Conservation (phyloP, 1,284 basidiomycete species). For the Apiotrichum laibachii region DNA sequence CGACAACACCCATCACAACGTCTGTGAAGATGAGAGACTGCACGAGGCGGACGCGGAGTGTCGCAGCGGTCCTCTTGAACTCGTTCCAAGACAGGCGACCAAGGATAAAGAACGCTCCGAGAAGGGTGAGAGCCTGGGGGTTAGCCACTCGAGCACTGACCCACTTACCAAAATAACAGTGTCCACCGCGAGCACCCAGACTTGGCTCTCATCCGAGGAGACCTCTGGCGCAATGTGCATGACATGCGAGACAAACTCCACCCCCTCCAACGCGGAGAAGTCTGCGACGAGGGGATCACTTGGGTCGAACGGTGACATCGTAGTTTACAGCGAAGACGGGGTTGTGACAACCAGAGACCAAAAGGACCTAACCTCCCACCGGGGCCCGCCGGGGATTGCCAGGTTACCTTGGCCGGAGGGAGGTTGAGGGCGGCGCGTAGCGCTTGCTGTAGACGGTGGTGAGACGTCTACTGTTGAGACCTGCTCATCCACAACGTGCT, state of each 20-base stretch:
- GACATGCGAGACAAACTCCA: constrained; percentile 5
- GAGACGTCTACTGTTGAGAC: too few relatives aligned
- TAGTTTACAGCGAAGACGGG: not conserved
- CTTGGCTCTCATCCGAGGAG: constrained; percentile 22
- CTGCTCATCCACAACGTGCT: too few relatives aligned
- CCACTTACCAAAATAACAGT: constrained; percentile 41
- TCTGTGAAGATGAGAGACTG: constrained; percentile 49
- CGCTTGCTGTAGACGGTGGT: too few relatives aligned
- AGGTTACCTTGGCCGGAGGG: too few relatives aligned
- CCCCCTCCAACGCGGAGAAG: not conserved
- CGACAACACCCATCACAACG: constrained; percentile 40
- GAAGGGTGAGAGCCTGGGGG: constrained; percentile 32
- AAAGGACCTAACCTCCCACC: too few relatives aligned
- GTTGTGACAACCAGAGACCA: too few relatives aligned
- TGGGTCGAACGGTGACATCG: not conserved
- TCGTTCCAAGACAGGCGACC: constrained; percentile 39
- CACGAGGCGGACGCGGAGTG: constrained; percentile 47
- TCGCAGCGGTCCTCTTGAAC: constrained; percentile 37
- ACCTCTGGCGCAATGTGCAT: constrained; percentile 14
- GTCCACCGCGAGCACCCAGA: constrained; percentile 44
- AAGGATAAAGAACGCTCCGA: constrained; percentile 39
- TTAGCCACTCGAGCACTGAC: not conserved
- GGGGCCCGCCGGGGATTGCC: too few relatives aligned
- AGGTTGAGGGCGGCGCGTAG: too few relatives aligned
- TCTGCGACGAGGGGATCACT: not conserved